A percentile compares a stretch with the other conserved stretches of the same genome.
Evolutionary conservation across 345 rosid species (phyloP).

Genomic region (Gossypium turneri): DNA sequence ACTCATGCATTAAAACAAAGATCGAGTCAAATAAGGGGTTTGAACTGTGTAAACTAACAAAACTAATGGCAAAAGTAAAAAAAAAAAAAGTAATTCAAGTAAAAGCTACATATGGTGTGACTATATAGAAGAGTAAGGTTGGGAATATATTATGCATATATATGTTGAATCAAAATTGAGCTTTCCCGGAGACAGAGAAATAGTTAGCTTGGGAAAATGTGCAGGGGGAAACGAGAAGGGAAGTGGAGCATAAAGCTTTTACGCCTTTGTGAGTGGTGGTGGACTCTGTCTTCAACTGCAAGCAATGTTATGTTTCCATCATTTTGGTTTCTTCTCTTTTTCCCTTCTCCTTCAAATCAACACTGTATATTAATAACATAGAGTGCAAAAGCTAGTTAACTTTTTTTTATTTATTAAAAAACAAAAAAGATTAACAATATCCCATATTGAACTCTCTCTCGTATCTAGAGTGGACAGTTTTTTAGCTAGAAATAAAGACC

Average conservation of each 20-base stretch:
- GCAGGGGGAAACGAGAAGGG: not conserved
- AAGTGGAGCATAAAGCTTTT: not conserved
- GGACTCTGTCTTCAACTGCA: not conserved
- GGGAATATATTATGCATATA: not conserved
- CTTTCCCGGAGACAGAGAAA: not conserved
- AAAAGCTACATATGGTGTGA: not conserved
- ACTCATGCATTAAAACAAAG: not conserved
- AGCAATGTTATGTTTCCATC: not conserved
- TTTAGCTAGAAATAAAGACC: not conserved
- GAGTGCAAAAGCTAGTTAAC: not conserved
- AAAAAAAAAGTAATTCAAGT: not conserved
- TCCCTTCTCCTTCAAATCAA: not conserved
- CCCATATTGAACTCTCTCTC: not conserved
- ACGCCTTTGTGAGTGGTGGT: constrained; percentile 7
- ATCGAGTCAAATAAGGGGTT: not conserved
- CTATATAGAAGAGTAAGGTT: too few species aligned
- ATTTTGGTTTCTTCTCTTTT: not conserved
- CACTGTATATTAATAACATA: not conserved
- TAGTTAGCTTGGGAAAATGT: constrained; percentile 19
- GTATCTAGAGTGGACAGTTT: not conserved
- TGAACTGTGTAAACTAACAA: not conserved
- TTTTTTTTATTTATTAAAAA: not conserved
- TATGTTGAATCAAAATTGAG: not conserved
- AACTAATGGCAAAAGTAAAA: not conserved
- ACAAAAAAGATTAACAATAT: not conserved